Conservation (phyloP, 2,329 filamentous ascomycete species). For the Xylaria sp. region DNA sequence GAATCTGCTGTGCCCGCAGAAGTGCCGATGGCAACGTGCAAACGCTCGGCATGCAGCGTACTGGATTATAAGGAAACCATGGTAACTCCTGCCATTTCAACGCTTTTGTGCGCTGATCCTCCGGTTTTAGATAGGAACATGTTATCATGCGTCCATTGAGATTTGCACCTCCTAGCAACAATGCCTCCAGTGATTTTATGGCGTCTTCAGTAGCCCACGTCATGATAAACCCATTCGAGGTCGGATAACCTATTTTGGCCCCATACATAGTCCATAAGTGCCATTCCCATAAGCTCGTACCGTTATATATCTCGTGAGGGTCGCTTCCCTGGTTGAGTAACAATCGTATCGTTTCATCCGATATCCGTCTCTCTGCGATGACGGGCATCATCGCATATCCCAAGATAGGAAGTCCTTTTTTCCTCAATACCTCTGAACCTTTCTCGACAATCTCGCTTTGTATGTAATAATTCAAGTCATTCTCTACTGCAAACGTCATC, state of each 20-base stretch:
- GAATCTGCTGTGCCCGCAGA: background rate
- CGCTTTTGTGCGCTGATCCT: background rate
- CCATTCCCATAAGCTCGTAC: constrained; percentile 22
- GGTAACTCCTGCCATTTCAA: background rate
- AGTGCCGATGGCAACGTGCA: background rate
- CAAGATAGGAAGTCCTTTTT: constrained; percentile 25
- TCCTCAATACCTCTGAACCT: constrained; percentile 9
- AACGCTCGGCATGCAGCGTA: background rate
- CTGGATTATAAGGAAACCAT: background rate
- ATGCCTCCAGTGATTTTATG: background rate
- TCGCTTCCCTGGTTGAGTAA: constrained; percentile 10
- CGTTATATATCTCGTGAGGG: constrained; percentile 12
- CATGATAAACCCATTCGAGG: background rate
- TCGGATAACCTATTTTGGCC: too few relatives aligned
- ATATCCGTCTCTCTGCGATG: too few relatives aligned
- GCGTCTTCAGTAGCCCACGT: background rate
- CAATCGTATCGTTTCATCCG: background rate
- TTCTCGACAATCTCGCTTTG: background rate
- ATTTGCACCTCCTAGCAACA: background rate
- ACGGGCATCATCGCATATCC: constrained; percentile 16
- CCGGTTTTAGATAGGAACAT: background rate
- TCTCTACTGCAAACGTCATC: constrained; percentile 18
- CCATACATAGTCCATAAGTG: constrained; percentile 1
- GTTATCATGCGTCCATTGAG: background rate
- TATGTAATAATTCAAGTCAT: constrained; percentile 13